These are phyloP conservation scores for Monascus ruber DNA, from an alignment of 2,329 filamentous ascomycete genomes.

Conservation along the genomic window DNA sequence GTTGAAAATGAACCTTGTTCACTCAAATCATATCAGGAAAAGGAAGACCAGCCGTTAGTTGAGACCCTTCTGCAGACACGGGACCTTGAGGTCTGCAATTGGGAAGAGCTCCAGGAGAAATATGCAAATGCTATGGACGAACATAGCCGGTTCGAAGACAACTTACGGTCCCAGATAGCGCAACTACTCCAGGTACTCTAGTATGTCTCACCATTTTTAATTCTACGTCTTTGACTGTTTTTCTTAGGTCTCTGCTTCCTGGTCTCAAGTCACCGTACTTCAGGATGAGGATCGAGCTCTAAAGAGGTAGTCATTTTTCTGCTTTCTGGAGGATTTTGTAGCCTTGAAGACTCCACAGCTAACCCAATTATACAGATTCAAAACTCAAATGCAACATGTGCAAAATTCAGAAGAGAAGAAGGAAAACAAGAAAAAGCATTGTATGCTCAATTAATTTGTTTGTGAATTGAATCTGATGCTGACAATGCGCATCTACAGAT, in stretches of 20 bases:
- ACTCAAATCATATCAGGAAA: background rate
- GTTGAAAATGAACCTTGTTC: background rate
- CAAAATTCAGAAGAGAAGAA: slow-evolving; percentile 61
- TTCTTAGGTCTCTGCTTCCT: slow-evolving; percentile 62
- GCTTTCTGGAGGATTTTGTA: background rate
- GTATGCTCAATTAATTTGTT: slow-evolving; percentile 42
- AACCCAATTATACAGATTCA: slow-evolving; percentile 43
- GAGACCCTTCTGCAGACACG: slow-evolving; percentile 30
- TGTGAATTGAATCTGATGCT: slow-evolving; percentile 4
- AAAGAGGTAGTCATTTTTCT: slow-evolving; percentile 49
- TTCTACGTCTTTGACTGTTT: slow-evolving; percentile 1
- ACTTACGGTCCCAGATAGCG: slow-evolving; percentile 56
- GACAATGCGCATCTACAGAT: slow-evolving; percentile 18
- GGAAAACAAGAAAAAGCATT: slow-evolving; percentile 65
- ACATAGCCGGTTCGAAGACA: slow-evolving; percentile 52
- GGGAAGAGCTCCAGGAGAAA: slow-evolving; percentile 61
- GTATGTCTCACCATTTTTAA: background rate
- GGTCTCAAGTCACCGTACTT: slow-evolving; percentile 60
- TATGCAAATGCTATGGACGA: slow-evolving; percentile 57
- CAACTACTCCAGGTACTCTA: slow-evolving; percentile 49
- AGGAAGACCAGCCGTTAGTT: slow-evolving; percentile 5
- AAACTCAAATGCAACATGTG: slow-evolving; percentile 67
- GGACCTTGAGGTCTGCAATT: slow-evolving; percentile 53
- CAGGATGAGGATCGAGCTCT: slow-evolving; percentile 67
- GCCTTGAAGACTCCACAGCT: background rate